Evolutionary conservation across 345 rosid species (phyloP), one percentile per base, ranked within the genome.

Genomic region (Triadica sebifera): DNA sequence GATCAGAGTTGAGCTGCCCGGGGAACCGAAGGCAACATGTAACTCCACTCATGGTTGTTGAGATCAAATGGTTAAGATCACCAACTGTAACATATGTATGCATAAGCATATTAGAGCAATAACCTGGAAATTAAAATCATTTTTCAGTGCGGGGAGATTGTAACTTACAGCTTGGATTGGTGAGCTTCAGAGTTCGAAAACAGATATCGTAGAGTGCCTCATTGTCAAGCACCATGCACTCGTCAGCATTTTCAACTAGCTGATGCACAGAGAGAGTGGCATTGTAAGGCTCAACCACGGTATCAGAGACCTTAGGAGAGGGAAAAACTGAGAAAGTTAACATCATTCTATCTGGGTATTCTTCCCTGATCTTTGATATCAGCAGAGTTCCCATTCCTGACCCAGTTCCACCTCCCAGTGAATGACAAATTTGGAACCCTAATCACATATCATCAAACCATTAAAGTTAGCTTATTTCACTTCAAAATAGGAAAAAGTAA

Each of bases 1-100:
- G 93, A 80, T 91, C 97, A 19, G 97, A 89, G 88, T 91, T 91
- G 12, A 91, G 86, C 45, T 91, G 92, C 46, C 97, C 93, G 0
- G 97, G 97, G 91, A 91, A 91, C 22, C 97, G 88, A 19, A 91
- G 84, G 84, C 97, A 91, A 75, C 97, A 91, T 17, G 97, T 91
- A 3, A 91, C 97, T 34, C 97, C 93, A 72, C 93, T 89, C 93
- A 91, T 91, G 19, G 93, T 91, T 4, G 92, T 85, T 64, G 93
- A 91, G 70, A 91, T 89, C 84, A 91, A 79, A 80, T 91, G 97
- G 86, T 91, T 91, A 74, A 91, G 86, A 59, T 91, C 97, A 59
- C 97, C 97, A 80, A 91, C 92, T 91, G 82, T 49, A 77, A 1
- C 19, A 2, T 4, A 11, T 9, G 56, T 5, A 20, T 38, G 24